Conservation (phyloP, 176 grass and related monocot species). For the Carex parvula region DNA sequence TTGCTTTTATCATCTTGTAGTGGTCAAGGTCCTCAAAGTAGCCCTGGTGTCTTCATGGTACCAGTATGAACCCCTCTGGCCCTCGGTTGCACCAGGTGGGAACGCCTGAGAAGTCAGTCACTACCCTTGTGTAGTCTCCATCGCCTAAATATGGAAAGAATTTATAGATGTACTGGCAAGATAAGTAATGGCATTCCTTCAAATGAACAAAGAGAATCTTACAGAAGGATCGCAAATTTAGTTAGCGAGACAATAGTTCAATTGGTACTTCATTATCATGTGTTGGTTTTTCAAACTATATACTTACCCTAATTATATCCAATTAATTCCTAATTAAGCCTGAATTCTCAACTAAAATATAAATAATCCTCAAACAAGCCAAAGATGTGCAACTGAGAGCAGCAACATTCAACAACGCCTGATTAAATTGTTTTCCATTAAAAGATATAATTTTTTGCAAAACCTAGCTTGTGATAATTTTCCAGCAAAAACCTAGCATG, state of each 20-base stretch:
- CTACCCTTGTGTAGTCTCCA: conserved; percentile 84
- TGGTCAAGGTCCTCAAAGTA: conserved; percentile 85
- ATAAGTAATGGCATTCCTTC: background rate
- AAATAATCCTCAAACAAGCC: background rate
- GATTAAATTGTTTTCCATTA: background rate
- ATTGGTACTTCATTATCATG: background rate
- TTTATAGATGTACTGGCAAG: background rate
- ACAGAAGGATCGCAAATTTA: background rate
- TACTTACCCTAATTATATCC: background rate
- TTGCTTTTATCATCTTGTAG: conserved; percentile 87
- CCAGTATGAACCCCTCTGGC: conserved; percentile 71
- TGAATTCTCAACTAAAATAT: background rate
- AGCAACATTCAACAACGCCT: background rate
- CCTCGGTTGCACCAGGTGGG: conserved; percentile 39
- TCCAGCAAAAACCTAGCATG: background rate
- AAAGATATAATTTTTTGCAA: background rate
- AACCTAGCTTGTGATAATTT: background rate
- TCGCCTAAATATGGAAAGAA: conserved; percentile 38
- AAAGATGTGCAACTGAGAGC: background rate
- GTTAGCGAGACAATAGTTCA: background rate
- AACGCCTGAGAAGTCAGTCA: conserved; percentile 76
- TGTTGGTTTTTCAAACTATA: background rate
- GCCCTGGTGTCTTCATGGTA: conserved; percentile 88
- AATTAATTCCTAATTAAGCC: background rate
- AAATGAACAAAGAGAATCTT: background rate